Evolutionary conservation across 1,139 yeast species (phyloP).

Genomic region (Suhomyces anneliseae): DNA sequence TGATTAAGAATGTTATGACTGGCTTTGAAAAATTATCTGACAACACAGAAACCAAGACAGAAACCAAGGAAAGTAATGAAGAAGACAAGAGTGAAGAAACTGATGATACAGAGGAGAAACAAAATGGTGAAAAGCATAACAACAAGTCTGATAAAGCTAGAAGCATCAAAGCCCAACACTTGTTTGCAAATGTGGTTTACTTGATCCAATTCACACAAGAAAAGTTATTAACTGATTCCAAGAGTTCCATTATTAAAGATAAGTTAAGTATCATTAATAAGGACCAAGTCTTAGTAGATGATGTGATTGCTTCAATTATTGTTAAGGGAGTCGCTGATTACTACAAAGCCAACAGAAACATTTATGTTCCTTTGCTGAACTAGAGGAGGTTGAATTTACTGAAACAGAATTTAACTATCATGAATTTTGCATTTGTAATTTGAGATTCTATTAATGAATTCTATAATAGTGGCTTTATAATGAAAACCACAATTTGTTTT

Average conservation of each 20-base stretch:
- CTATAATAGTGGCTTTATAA: too few relatives aligned
- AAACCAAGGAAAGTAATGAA: not conserved
- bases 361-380: slow-evolving; percentile 39
- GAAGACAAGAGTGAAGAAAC: not conserved
- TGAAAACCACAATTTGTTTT: too few relatives aligned
- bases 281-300: not conserved
- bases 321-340: slow-evolving; percentile 28
- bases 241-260: not conserved
- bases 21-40: not conserved
- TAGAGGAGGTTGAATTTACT: not conserved
- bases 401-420: too few relatives aligned
- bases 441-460: too few relatives aligned
- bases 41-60: not conserved
- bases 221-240: slow-evolving; percentile 2
- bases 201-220: slow-evolving; percentile 24
- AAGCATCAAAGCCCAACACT: slow-evolving; percentile 2
- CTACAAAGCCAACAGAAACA: slow-evolving; percentile 31
- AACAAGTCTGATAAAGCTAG: not conserved
- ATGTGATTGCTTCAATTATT: slow-evolving; percentile 11
- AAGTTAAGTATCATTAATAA: not conserved
- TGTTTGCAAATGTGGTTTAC: slow-evolving; percentile 27
- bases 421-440: too few relatives aligned
- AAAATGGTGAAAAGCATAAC: not conserved
- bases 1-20: slow-evolving; percentile 7
- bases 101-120: not conserved